Conservation (phyloP, 495 filamentous ascomycete genomes). For the Astrocystis sublimbata region DNA sequence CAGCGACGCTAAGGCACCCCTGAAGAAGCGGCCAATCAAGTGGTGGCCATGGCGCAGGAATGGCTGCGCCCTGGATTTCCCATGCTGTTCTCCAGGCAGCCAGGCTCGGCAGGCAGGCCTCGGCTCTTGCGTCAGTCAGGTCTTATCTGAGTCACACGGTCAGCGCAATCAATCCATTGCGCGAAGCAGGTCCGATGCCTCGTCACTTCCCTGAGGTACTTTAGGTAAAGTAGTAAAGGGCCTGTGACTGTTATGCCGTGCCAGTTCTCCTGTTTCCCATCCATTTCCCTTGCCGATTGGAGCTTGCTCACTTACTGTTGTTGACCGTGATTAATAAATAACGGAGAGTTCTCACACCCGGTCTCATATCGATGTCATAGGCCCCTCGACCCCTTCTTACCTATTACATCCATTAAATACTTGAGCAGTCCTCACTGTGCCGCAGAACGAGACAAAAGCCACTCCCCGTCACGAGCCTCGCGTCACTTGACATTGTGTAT, state of each 20-base stretch:
- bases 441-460: conserved; percentile 22
- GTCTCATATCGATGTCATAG: neutral
- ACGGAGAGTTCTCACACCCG: neutral
- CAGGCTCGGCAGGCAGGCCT: neutral
- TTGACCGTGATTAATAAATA: neutral
- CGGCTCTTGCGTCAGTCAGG: conserved; percentile 17
- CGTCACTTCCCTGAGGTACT: no score
- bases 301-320: no score
- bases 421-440: conserved; percentile 5
- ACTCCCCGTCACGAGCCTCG: conserved; percentile 21
- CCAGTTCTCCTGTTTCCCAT: no score
- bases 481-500: conserved; percentile 24
- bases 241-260: conserved; percentile 14
- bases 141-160: conserved; percentile 37
- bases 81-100: neutral
- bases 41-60: neutral
- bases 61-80: conserved; percentile 1
- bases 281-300: neutral
- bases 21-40: neutral
- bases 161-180: conserved; percentile 18
- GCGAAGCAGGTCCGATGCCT: neutral
- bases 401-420: conserved; percentile 10
- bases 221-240: no score
- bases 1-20: neutral
- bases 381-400: conserved; percentile 9